Base-by-base conservation (phyloP, 495 filamentous ascomycete species). In the Xylaria cubensis region DNA sequence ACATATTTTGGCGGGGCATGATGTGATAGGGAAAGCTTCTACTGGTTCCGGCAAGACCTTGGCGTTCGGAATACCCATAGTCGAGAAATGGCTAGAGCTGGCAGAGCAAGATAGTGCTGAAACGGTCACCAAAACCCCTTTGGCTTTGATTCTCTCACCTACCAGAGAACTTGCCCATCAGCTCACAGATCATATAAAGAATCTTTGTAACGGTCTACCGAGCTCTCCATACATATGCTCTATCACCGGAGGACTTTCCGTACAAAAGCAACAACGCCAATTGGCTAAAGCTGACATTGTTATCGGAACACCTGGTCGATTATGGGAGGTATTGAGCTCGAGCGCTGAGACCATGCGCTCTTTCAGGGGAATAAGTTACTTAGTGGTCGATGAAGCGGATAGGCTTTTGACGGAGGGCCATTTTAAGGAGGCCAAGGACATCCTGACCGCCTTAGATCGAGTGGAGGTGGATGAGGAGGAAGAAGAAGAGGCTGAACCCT, bases 331-430 rank as follows among this genome's bases (percentile, higher is more conserved):
- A 32, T 88, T 98, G 44, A 93, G 91, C 79, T 80, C 85, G n/a
- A 83, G 80, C 73, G 80, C 74, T 21, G 74, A 82, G n/a, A 69
- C 84, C 84, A 71, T 84, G 89, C 81, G 84, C 1, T 87, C 87
- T n/a, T 88, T 98, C 71, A 88, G 88, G 74, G 77, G 83, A 17
- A 90, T 97, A 51, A 86, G 88, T 59, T 98, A 94, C 74, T 84
- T 99, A 3, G 94, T 98, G 0, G 86, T 99, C 5, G 96, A 99
- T 76, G 96, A 99, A 83, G 96, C 97, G 0, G 96, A 99, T 84
- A 88, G 97, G 64, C 85, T 99, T 46, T 83, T 99, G 50, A 96
- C 94, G 69, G 92, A 97, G 77, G 96, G 96, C 3, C 92, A 97
- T 77, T 99, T 97, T 82, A 95, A 98, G 80, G 96, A 99, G 77